phyloP scores from a whole-genome alignment of 306 rosid species.

The Astragalus membranaceus region DNA sequence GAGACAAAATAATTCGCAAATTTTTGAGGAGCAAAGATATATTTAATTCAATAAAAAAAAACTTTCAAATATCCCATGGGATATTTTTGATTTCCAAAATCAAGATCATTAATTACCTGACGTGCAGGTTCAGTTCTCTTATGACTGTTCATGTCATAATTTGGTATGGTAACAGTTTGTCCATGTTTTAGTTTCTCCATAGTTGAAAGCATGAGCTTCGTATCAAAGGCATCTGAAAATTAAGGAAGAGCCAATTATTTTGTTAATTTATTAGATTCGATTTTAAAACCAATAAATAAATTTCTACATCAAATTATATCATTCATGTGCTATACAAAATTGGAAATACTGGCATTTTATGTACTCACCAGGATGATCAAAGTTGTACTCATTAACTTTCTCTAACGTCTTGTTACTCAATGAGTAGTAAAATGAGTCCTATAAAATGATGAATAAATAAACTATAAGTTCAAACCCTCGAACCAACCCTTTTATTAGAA shows the following conservation, averaged over 20 bases:
- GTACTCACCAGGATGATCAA: constrained; percentile 90
- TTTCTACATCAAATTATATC: not conserved
- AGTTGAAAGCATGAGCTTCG: constrained; percentile 44
- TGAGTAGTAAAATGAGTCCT: constrained; percentile 81
- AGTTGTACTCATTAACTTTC: constrained; percentile 66
- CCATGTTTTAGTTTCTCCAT: constrained; percentile 69
- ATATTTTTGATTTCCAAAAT: not conserved
- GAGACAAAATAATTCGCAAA: too few relatives aligned
- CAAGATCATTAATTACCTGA: constrained; percentile 36
- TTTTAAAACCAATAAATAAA: not conserved
- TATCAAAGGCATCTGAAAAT: constrained; percentile 78
- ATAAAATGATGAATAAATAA: not conserved
- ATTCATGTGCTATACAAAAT: not conserved
- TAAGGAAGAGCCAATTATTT: not conserved
- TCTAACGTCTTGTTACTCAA: constrained; percentile 37
- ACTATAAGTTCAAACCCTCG: not conserved
- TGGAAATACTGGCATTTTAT: not conserved
- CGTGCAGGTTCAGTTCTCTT: constrained; percentile 43
- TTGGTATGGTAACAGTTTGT: constrained; percentile 64
- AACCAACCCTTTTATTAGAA: too few relatives aligned
- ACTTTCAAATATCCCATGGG: too few relatives aligned
- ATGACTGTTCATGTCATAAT: constrained; percentile 56
- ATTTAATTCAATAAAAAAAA: too few relatives aligned
- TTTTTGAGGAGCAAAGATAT: too few relatives aligned
- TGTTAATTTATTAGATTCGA: not conserved